phyloP scores from a whole-genome alignment of 106 monocot species.

The Phalaenopsis equestris region DNA sequence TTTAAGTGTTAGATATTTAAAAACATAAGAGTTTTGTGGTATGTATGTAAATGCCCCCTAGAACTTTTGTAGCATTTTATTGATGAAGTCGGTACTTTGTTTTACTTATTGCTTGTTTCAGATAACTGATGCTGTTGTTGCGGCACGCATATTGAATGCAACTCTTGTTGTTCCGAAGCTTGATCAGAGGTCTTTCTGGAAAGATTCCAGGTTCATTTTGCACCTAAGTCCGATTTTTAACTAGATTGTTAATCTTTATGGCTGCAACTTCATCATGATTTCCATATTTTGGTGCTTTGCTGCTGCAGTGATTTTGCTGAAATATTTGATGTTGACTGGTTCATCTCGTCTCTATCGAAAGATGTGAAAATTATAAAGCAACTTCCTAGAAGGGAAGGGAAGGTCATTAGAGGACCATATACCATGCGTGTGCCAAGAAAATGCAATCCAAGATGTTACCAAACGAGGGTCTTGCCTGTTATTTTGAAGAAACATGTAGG shows the following conservation, averaged over 20 bases:
- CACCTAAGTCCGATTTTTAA: no score
- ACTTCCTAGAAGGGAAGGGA: conserved; percentile 57
- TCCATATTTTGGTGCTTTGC: background rate
- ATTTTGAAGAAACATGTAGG: conserved; percentile 80
- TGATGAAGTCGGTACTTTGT: background rate
- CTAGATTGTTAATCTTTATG: background rate
- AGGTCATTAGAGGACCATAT: conserved; percentile 46
- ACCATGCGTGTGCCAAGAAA: conserved; percentile 88
- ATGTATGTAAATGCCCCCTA: no score
- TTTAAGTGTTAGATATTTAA: no score
- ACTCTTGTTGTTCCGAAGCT: conserved; percentile 63
- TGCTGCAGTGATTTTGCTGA: conserved; percentile 68
- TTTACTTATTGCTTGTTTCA: conserved; percentile 10
- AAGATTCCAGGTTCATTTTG: conserved; percentile 47
- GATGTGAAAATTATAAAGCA: conserved; percentile 86
- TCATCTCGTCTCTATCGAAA: conserved; percentile 64
- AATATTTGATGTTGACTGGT: conserved; percentile 89
- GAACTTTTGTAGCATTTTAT: background rate
- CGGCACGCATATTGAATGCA: conserved; percentile 59
- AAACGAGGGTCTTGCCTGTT: conserved; percentile 74
- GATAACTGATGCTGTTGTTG: conserved; percentile 71
- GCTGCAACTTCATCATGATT: background rate
- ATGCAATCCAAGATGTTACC: conserved; percentile 77
- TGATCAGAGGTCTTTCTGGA: conserved; percentile 74
- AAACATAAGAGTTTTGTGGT: no score